A percentile compares a stretch with the other conserved stretches of the same genome.
These are phyloP conservation scores for Solanum phureja DNA, from an alignment of 257 asterid species.

Conservation along the genomic window DNA sequence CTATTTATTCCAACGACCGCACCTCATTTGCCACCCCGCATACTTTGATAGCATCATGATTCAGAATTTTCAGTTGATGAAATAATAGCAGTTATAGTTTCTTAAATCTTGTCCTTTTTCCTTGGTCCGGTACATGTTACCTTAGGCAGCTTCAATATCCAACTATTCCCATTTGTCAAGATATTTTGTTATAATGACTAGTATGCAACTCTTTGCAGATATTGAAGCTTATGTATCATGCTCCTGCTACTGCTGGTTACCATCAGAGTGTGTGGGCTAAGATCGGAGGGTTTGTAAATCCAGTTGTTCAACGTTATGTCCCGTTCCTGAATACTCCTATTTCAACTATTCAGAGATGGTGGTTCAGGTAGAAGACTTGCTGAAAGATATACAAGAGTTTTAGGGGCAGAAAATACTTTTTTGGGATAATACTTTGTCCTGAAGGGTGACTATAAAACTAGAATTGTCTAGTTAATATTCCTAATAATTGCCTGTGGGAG, in stretches of 20 bases:
- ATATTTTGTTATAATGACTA: background rate
- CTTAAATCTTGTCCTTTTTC: background rate
- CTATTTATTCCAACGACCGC: background rate
- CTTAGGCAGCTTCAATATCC: background rate
- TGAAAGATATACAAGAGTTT: background rate
- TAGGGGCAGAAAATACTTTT: background rate
- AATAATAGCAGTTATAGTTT: background rate
- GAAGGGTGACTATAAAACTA: background rate
- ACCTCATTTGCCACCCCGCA: background rate
- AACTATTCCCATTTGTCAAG: background rate
- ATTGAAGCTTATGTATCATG: conserved; percentile 85
- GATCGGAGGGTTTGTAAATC: conserved; percentile 55
- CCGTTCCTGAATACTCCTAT: conserved; percentile 78
- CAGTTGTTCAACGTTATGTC: conserved; percentile 52
- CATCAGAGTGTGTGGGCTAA: conserved; percentile 87
- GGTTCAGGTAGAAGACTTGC: conserved; percentile 60
- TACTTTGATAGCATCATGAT: background rate
- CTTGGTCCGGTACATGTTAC: background rate
- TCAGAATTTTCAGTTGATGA: background rate
- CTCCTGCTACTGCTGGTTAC: conserved; percentile 81
- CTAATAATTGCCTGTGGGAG: background rate
- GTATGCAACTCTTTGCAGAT: conserved; percentile 33
- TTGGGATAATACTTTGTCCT: background rate
- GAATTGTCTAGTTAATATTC: background rate
- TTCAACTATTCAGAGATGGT: conserved; percentile 66